A percentile compares a stretch with the other conserved stretches of the same genome.
Evolutionary conservation across 1,284 basidiomycete species (phyloP).

Genomic region (Pseudozyma sp.): DNA sequence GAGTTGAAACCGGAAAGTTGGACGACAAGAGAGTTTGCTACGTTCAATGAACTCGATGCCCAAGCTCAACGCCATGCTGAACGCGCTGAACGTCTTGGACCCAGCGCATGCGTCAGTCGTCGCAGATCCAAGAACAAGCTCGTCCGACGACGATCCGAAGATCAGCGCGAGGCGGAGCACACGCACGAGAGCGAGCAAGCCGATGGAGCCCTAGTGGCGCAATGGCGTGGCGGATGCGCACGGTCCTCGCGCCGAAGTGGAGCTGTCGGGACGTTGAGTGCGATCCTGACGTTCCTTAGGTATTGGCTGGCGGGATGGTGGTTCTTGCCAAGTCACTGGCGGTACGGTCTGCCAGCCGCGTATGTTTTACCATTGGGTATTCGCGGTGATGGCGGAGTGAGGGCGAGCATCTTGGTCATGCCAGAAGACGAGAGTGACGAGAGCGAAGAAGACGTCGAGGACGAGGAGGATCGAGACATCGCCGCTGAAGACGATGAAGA

Average conservation of each 20-base stretch:
- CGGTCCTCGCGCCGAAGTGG: constrained; percentile 24
- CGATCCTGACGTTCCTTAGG: constrained; percentile 42
- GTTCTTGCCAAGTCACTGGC: constrained; percentile 53
- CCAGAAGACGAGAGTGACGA: constrained; percentile 53
- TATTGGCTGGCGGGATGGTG: constrained; percentile 54
- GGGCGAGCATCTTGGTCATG: constrained; percentile 55
- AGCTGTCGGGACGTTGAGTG: constrained; percentile 29
- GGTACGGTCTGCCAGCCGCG: constrained; percentile 45
- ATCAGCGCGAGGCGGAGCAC: constrained; percentile 9
- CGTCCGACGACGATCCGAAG: constrained; percentile 18
- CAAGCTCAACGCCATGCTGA: constrained; percentile 46
- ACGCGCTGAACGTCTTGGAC: constrained; percentile 23
- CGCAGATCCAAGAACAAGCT: constrained; percentile 24
- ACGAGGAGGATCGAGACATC: constrained; percentile 40
- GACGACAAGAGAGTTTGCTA: constrained; percentile 58
- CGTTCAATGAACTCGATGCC: constrained; percentile 55
- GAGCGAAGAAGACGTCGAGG: constrained; percentile 29
- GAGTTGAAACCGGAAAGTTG: constrained; percentile 45
- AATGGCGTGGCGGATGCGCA: constrained; percentile 43
- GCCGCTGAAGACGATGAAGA: constrained; percentile 37
- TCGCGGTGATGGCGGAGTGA: constrained; percentile 55
- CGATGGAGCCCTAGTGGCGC: constrained; percentile 16
- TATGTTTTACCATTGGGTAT: constrained; percentile 61
- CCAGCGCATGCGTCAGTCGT: constrained; percentile 24
- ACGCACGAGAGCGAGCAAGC: constrained; percentile 15